Percentiles rank a stretch among this genome's conserved stretches.
phyloP scores from a whole-genome alignment of 805 yeast species.

The Monosporozyma unispora region DNA sequence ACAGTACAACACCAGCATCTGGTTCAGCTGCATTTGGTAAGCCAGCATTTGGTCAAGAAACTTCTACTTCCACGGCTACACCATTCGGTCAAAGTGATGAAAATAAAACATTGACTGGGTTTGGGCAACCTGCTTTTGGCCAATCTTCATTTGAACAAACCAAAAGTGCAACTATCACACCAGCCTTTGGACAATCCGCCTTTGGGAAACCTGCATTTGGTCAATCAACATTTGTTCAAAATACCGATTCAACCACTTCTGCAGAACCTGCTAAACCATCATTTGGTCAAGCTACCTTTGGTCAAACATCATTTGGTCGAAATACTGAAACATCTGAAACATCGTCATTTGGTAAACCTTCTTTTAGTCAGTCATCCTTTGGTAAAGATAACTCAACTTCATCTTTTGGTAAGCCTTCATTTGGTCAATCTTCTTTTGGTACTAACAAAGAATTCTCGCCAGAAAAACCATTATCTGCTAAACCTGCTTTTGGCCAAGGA shows the following conservation, averaged over 20 bases:
- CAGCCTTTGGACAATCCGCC: slow-evolving; percentile 17
- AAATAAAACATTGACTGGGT: too few species aligned
- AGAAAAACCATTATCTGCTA: not conserved
- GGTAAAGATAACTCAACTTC: not conserved
- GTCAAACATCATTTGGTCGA: slow-evolving; percentile 10
- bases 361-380: slow-evolving; percentile 9
- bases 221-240: slow-evolving; percentile 7
- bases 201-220: slow-evolving; percentile 22
- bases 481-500: not conserved
- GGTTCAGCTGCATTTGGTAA: slow-evolving; percentile 9
- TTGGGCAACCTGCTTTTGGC: too few species aligned
- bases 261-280: too few species aligned
- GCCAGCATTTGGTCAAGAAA: slow-evolving; percentile 6
- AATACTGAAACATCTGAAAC: not conserved
- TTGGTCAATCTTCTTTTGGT: slow-evolving; percentile 8
- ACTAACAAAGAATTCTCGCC: not conserved
- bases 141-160: slow-evolving; percentile 24
- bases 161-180: slow-evolving; percentile 18
- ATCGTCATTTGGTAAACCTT: slow-evolving; percentile 4
- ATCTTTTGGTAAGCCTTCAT: slow-evolving; percentile 7
- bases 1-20: slow-evolving; percentile 5
- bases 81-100: too few species aligned
- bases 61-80: slow-evolving; percentile 1
- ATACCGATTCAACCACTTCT: too few species aligned
- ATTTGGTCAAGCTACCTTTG: slow-evolving; percentile 18